These are phyloP conservation scores for Paratinospora sagittata DNA, from an alignment of 164 flowering plant genomes.

Conservation along the genomic window DNA sequence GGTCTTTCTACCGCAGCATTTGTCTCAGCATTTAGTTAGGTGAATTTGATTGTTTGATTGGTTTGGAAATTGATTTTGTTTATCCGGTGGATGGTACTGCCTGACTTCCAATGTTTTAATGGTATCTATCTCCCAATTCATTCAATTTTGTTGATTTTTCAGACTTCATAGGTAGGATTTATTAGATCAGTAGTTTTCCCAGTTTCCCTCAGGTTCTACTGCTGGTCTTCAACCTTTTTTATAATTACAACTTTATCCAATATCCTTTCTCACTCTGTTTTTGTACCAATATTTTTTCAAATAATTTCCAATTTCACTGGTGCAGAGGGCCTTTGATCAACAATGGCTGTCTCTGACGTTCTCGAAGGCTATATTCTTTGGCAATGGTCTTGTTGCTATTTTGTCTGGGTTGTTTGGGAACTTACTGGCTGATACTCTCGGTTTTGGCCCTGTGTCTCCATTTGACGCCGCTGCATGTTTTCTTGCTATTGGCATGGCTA, in stretches of 20 bases:
- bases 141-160: too few species aligned
- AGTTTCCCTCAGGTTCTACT: too few species aligned
- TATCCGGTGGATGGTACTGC: background rate
- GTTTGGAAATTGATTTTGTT: too few species aligned
- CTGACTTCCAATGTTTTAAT: background rate
- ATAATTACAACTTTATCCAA: background rate
- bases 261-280: background rate
- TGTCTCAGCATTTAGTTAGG: background rate
- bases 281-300: background rate
- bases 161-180: too few species aligned
- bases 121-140: background rate
- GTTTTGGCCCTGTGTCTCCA: slow-evolving; percentile 92
- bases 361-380: slow-evolving; percentile 92
- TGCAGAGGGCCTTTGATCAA: slow-evolving; percentile 88
- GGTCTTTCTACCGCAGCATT: background rate
- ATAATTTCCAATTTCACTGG: too few species aligned
- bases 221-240: too few species aligned
- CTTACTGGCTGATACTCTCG: slow-evolving; percentile 58
- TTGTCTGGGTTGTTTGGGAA: slow-evolving; percentile 82
- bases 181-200: too few species aligned
- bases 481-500: slow-evolving; percentile 88
- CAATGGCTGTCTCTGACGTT: slow-evolving; percentile 94
- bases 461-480: slow-evolving; percentile 95
- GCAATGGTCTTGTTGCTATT: slow-evolving; percentile 94
- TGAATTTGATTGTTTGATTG: background rate